phyloP scores from a whole-genome alignment of 2,329 filamentous ascomycete species.

The Pseudocercospora crystallina region DNA sequence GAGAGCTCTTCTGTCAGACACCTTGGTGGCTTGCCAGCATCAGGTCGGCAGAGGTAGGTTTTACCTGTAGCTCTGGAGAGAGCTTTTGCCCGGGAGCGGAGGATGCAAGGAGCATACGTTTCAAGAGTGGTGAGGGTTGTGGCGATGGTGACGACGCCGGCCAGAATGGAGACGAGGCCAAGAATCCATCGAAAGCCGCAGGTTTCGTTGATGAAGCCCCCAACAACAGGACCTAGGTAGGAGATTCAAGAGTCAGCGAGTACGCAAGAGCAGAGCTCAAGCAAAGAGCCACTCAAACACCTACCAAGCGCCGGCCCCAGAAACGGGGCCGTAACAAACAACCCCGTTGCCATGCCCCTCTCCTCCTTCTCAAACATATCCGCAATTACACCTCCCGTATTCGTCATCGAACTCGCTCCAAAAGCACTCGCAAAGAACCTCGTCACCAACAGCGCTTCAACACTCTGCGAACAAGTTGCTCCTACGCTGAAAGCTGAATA shows the following conservation, averaged over 20 bases:
- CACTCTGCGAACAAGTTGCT: constrained; percentile 41
- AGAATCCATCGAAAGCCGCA: constrained; percentile 66
- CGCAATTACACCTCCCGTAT: constrained; percentile 44
- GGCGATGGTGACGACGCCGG: constrained; percentile 56
- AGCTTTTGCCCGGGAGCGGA: constrained; percentile 51
- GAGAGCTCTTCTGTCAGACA: constrained; percentile 43
- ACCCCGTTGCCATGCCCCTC: constrained; percentile 53
- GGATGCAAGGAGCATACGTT: constrained; percentile 58
- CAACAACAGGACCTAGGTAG: constrained; percentile 62
- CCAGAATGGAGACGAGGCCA: constrained; percentile 59
- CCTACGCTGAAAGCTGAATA: constrained; percentile 38
- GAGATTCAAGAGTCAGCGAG: constrained; percentile 64
- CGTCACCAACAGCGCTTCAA: constrained; percentile 43
- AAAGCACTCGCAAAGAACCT: constrained; percentile 43
- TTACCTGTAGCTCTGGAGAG: constrained; percentile 51
- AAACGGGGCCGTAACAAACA: constrained; percentile 66
- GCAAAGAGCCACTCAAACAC: constrained; percentile 47
- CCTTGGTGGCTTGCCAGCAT: constrained; percentile 34
- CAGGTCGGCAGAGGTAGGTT: constrained; percentile 50
- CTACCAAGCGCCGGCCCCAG: constrained; percentile 60
- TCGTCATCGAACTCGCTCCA: constrained; percentile 41
- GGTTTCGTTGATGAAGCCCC: constrained; percentile 61
- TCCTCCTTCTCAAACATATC: constrained; percentile 42
- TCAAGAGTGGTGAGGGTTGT: constrained; percentile 54
- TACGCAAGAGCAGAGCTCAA: constrained; percentile 60